Evolutionary conservation across 371 early-diverging fungal species (phyloP), one percentile per base, ranked within the genome.

Genomic region (Fennellomyces sp.): DNA sequence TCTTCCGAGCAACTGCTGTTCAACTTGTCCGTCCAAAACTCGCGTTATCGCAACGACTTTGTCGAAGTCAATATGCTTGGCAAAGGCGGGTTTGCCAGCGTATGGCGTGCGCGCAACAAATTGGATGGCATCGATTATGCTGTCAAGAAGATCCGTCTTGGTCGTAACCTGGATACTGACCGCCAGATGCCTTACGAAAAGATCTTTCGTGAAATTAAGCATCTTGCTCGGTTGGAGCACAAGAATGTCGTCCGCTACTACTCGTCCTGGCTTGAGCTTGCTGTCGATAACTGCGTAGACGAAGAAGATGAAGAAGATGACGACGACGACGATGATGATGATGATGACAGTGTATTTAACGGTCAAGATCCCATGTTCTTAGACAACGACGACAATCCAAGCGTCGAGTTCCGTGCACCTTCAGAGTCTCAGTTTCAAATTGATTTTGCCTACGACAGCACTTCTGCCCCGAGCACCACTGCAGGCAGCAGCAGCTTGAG

Each of bases 71-170:
- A 75, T 6, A 66, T 84, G 29, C 76, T 97, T 7, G 98, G 99
- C 10, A 85, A 86, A 45, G 99, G 99, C 27, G 98, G 97, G 3
- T 98, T 97, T 75, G 99, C 97, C 1, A 86, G 84, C 30, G 99
- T 97, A 2, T 92, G 77, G 69, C 57, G 76, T 42, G 87, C 82
- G n/a, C 68, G 80, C 30, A 92, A 97, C 70, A 83, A 84, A 60
- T 67, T 94, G 49, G 97, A 97, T 64, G 91, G 85, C 10, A 85
- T 89, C 17, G 84, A 88, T 31, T 97, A 97, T 68, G 98, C 98
- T 0, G 81, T 98, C 54, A 98, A 98, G 63, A 87, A 89, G 64
- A 82, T 96, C 42, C 76, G 83, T 6, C 67, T 88, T 3, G 76
- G 78, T 48, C 56, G 56, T 8, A 69, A 77, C 42, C 58, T 88